Evolutionary conservation across 306 rosid genomes (phyloP).

Genomic region (Cyamopsis tetragonoloba): DNA sequence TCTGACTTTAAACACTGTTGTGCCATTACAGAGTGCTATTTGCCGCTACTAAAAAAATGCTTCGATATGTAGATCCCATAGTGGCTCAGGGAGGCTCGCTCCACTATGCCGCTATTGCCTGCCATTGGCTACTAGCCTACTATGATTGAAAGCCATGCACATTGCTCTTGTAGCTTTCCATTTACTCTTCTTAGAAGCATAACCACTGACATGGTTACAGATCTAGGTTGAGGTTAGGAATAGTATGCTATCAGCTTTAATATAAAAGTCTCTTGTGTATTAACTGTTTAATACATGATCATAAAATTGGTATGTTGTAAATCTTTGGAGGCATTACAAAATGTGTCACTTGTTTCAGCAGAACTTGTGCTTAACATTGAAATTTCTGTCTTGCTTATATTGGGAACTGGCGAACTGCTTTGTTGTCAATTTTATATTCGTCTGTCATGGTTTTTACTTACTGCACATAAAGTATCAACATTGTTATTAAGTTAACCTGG

Average conservation of each 20-base stretch:
- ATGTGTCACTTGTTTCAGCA: background rate
- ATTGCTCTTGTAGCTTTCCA: background rate
- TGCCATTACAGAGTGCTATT: no score
- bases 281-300: background rate
- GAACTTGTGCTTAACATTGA: background rate
- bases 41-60: no score
- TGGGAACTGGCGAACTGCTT: background rate
- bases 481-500: background rate
- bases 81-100: no score
- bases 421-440: background rate
- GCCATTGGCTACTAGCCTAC: no score
- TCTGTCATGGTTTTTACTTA: background rate
- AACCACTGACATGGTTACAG: conserved; percentile 5
- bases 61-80: no score
- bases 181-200: background rate
- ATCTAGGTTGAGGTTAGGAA: background rate
- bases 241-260: background rate
- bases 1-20: no score
- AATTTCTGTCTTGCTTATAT: background rate
- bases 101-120: no score
- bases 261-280: background rate
- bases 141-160: no score
- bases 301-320: conserved; percentile 2
- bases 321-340: background rate
- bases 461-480: background rate